Evolutionary conservation across 257 asterid species (phyloP).

Genomic region (Solanum rostratum): DNA sequence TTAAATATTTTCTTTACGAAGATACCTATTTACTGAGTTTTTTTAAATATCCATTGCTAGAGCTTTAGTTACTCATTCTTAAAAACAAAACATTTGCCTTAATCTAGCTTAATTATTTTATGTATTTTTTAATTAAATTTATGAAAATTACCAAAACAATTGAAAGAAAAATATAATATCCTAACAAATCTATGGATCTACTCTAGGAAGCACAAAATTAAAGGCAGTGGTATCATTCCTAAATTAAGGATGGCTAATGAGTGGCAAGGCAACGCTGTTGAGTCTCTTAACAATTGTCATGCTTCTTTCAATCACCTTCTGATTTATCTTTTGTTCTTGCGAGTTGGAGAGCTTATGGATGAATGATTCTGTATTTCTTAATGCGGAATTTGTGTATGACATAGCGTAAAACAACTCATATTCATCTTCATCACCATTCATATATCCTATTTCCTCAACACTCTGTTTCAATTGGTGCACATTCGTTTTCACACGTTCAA

Average conservation of each 20-base stretch:
- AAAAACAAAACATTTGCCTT: no score
- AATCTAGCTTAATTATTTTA: no score
- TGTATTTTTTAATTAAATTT: background rate
- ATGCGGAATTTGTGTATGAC: background rate
- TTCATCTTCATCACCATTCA: slow-evolving; percentile 24
- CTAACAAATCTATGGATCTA: background rate
- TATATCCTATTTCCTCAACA: slow-evolving; percentile 25
- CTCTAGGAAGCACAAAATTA: background rate
- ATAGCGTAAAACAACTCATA: slow-evolving; percentile 11
- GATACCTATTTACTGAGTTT: no score
- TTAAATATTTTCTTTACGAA: no score
- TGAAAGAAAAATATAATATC: no score
- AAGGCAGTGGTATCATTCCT: no score
- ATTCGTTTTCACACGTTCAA: slow-evolving; percentile 33
- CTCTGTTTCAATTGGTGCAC: slow-evolving; percentile 33
- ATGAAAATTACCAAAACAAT: slow-evolving; percentile 23
- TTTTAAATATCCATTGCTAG: no score
- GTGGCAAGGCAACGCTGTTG: slow-evolving; percentile 41
- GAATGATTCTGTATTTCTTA: background rate
- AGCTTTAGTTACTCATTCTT: no score
- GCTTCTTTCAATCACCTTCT: slow-evolving; percentile 19
- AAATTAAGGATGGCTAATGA: slow-evolving; percentile 6
- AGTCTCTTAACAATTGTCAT: slow-evolving; percentile 11
- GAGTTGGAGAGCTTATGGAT: background rate
- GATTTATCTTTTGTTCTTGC: background rate